Conservation (phyloP, 352 stramenopile species). For the Phytophthora fragariaefolia region DNA sequence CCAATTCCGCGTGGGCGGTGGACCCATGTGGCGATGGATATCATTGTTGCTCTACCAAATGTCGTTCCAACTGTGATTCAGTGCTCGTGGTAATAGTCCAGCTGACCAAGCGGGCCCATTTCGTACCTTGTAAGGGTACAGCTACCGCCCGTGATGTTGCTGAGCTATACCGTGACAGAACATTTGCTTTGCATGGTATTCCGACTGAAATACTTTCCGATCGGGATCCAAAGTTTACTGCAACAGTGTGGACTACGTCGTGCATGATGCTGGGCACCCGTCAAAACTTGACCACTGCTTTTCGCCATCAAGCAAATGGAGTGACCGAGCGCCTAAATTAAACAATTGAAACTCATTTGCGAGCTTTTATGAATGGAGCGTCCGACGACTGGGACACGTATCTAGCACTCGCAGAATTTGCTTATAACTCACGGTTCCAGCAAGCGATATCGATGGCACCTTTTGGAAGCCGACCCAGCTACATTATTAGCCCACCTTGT, state of each 20-base stretch:
- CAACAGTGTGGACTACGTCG: background rate
- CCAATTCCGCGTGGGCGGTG: conserved; percentile 11
- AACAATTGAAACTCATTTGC: background rate
- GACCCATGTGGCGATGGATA: conserved; percentile 15
- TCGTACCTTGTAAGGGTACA: conserved; percentile 10
- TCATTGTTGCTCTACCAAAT: conserved; percentile 8
- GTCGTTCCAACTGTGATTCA: background rate
- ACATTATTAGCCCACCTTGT: background rate
- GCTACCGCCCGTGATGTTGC: background rate
- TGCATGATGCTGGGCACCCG: background rate
- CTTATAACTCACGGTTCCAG: conserved; percentile 22
- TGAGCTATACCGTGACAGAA: conserved; percentile 6
- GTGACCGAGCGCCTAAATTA: background rate
- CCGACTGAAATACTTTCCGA: background rate
- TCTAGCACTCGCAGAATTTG: background rate
- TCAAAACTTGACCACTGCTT: background rate
- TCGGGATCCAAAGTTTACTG: background rate
- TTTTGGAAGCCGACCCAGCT: conserved; percentile 17
- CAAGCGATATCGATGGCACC: conserved; percentile 22
- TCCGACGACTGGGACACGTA: background rate
- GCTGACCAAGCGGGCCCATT: conserved; percentile 12
- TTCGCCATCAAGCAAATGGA: background rate
- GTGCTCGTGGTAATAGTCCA: conserved; percentile 15
- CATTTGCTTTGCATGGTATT: background rate
- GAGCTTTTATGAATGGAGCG: background rate